A percentile compares a stretch with the other conserved stretches of the same genome.
phyloP scores from a whole-genome alignment of 176 grass and related monocot species.

The Carex littledalei region DNA sequence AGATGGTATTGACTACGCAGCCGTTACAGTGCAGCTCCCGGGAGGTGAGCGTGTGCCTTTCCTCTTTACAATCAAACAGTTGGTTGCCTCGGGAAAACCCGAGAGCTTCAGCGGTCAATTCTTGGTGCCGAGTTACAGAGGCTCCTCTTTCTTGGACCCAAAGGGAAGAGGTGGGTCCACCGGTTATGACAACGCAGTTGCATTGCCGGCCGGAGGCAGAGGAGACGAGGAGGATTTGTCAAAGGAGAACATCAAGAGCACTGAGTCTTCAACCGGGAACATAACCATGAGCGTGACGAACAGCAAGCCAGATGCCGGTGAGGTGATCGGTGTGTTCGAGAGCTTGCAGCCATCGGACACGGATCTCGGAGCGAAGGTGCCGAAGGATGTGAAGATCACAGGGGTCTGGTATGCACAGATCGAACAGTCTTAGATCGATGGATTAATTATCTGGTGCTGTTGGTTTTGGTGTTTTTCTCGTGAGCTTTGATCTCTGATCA shows the following conservation, averaged over 20 bases:
- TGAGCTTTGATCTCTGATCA: slow-evolving; percentile 21
- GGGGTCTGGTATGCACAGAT: slow-evolving; percentile 81
- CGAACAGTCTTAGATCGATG: slow-evolving; percentile 27
- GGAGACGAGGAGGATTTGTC: slow-evolving; percentile 78
- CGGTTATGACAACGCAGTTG: slow-evolving; percentile 76
- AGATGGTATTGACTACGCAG: slow-evolving; percentile 83
- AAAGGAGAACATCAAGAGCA: slow-evolving; percentile 88
- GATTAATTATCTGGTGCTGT: not conserved
- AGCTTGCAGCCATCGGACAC: slow-evolving; percentile 84
- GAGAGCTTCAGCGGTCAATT: slow-evolving; percentile 71
- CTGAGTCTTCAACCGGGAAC: slow-evolving; percentile 40
- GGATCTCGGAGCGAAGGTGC: slow-evolving; percentile 69
- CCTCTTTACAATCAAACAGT: slow-evolving; percentile 86
- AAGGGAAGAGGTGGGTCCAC: slow-evolving; percentile 80
- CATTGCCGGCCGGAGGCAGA: slow-evolving; percentile 72
- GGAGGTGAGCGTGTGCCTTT: slow-evolving; percentile 83
- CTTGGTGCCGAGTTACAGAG: slow-evolving; percentile 79
- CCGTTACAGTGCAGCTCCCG: slow-evolving; percentile 69
- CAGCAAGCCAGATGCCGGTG: slow-evolving; percentile 58
- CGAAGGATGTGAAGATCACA: slow-evolving; percentile 92
- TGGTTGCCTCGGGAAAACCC: slow-evolving; percentile 71
- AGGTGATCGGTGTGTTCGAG: slow-evolving; percentile 80
- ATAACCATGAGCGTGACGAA: slow-evolving; percentile 73
- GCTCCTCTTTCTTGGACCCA: slow-evolving; percentile 75
- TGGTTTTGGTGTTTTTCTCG: not conserved